These are phyloP conservation scores for Thermothelomyces thermophilus DNA, from an alignment of 2,329 filamentous ascomycete genomes.

Conservation along the genomic window DNA sequence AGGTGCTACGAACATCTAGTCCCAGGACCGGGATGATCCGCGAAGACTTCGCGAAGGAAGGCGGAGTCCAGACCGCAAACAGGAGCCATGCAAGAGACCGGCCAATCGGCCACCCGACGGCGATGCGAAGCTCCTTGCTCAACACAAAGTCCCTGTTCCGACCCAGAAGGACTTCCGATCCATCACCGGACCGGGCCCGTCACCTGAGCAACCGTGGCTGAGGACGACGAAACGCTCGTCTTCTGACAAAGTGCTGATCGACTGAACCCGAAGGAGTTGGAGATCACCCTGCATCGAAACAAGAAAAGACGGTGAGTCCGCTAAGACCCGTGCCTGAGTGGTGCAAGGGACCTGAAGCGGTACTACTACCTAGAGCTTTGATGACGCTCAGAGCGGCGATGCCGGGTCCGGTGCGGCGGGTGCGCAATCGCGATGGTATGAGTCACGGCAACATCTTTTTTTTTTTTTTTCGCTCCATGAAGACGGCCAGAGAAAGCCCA, in stretches of 20 bases:
- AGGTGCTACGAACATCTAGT: too few species aligned
- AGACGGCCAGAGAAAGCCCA: neutral
- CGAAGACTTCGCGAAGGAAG: too few species aligned
- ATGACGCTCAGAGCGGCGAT: too few species aligned
- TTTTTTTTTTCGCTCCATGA: too few species aligned
- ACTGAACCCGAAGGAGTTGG: neutral
- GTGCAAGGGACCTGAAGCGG: too few species aligned
- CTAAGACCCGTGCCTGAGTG: too few species aligned
- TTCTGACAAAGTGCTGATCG: neutral
- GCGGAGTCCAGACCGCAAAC: neutral
- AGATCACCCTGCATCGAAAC: neutral
- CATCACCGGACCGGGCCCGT: neutral
- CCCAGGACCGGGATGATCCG: too few species aligned
- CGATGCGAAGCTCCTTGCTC: too few species aligned
- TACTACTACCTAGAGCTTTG: too few species aligned
- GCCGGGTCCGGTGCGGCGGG: neutral
- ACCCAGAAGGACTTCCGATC: too few species aligned
- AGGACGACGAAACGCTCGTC: too few species aligned
- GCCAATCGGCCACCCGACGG: neutral
- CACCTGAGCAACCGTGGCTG: slow-evolving; percentile 4
- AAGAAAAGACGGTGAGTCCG: neutral
- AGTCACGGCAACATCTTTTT: neutral
- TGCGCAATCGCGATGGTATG: neutral
- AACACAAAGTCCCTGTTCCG: too few species aligned
- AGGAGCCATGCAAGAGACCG: neutral